A percentile compares a stretch with the other conserved stretches of the same genome.
Evolutionary conservation across 129 eudicot genomes (phyloP).

Genomic region (Silybum marianum): DNA sequence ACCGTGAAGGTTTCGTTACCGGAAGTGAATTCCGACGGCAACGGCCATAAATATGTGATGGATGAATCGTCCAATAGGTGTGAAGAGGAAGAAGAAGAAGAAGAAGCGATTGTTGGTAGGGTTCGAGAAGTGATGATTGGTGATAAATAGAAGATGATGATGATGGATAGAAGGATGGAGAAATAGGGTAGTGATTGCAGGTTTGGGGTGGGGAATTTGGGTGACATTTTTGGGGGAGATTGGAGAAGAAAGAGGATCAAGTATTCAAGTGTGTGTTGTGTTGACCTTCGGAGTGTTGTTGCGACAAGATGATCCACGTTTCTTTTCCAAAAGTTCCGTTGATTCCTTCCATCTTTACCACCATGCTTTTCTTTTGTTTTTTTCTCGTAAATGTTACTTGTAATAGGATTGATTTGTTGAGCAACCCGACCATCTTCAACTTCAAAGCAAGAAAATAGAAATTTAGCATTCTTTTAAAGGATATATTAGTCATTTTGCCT

Average conservation of each 20-base stretch:
- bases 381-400: too few relatives aligned
- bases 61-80: constrained; percentile 37
- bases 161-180: constrained; percentile 12
- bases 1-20: constrained; percentile 66
- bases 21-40: constrained; percentile 69
- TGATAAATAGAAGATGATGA: constrained; percentile 3
- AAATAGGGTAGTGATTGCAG: constrained; percentile 17
- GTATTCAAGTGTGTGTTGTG: not conserved
- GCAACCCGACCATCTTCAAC: too few relatives aligned
- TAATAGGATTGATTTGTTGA: too few relatives aligned
- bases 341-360: not conserved
- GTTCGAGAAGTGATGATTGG: constrained; percentile 43
- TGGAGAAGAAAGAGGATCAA: not conserved
- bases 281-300: not conserved
- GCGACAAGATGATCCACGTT: not conserved
- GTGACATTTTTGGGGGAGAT: constrained; percentile 33
- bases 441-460: too few relatives aligned
- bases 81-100: not conserved
- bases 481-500: too few relatives aligned
- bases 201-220: constrained; percentile 27
- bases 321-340: not conserved
- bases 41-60: constrained; percentile 72
- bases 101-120: constrained; percentile 2
- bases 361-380: too few relatives aligned
- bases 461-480: too few relatives aligned